Percentiles rank a stretch among this genome's conserved stretches.
Evolutionary conservation across 176 grass and related monocot genomes (phyloP).

Genomic region (Triticum dicoccoides): DNA sequence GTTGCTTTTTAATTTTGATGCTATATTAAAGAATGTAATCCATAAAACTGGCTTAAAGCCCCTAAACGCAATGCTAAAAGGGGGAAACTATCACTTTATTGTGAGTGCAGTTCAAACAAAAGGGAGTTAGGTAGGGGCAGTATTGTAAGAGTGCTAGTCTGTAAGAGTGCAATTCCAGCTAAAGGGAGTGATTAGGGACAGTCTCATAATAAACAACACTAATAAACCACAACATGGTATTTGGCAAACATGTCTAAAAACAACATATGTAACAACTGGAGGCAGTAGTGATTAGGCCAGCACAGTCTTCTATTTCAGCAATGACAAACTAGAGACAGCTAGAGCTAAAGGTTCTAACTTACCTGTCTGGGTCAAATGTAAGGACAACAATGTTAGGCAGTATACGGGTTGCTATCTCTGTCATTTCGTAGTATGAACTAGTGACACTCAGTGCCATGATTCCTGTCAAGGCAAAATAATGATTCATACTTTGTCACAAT

Average conservation of each 20-base stretch:
- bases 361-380: conserved; percentile 96
- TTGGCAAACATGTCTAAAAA: background rate
- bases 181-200: background rate
- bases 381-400: conserved; percentile 94
- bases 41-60: background rate
- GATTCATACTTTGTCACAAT: conserved; percentile 20
- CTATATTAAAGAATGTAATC: background rate
- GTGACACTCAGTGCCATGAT: conserved; percentile 96
- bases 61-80: background rate
- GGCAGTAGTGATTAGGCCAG: background rate
- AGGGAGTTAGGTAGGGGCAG: background rate
- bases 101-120: background rate
- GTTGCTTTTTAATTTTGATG: background rate
- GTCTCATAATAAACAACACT: background rate
- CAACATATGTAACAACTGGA: background rate
- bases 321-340: conserved; percentile 24
- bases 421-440: conserved; percentile 95
- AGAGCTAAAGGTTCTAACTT: conserved; percentile 7
- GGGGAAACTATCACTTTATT: background rate
- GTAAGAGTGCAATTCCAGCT: background rate
- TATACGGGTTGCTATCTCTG: conserved; percentile 91
- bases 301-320: background rate
- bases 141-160: background rate
- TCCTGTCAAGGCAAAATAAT: conserved; percentile 51
- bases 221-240: background rate